These are phyloP conservation scores for Corchorus capsularis DNA, from an alignment of 345 rosid genomes.

Conservation along the genomic window DNA sequence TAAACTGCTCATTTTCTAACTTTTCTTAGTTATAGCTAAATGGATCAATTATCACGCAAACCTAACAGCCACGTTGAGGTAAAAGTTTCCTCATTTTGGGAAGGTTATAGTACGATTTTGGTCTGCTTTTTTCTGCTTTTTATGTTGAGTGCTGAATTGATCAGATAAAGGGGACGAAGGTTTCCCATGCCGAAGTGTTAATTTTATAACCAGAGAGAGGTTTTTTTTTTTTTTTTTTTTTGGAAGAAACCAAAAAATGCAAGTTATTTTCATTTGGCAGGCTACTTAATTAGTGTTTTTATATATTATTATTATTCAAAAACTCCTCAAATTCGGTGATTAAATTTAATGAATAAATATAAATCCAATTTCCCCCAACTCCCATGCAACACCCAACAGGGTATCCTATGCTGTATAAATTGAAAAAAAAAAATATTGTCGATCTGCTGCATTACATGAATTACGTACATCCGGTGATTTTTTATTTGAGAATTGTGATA, in stretches of 20 bases:
- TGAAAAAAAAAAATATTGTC: not conserved
- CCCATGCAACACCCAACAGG: not conserved
- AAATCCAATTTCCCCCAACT: not conserved
- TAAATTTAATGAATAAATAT: not conserved
- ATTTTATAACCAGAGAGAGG: constrained; percentile 14
- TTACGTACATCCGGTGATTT: too few relatives aligned
- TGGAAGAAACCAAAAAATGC: not conserved
- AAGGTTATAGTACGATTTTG: not conserved
- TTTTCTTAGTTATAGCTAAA: not conserved
- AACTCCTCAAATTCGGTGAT: not conserved
- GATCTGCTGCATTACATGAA: not conserved
- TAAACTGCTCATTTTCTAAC: too few relatives aligned
- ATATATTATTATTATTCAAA: not conserved
- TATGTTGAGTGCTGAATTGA: not conserved
- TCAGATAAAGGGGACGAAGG: not conserved
- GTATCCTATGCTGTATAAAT: constrained; percentile 8
- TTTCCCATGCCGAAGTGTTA: constrained; percentile 13
- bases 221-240: not conserved
- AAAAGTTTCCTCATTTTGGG: constrained; percentile 17
- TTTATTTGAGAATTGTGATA: too few relatives aligned
- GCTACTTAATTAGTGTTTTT: not conserved
- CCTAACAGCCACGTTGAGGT: constrained; percentile 20
- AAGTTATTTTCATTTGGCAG: not conserved
- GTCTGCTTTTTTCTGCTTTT: not conserved
- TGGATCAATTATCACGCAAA: constrained; percentile 17